Conservation (phyloP, 208 protist species). For the Eutreptiella sp. region DNA sequence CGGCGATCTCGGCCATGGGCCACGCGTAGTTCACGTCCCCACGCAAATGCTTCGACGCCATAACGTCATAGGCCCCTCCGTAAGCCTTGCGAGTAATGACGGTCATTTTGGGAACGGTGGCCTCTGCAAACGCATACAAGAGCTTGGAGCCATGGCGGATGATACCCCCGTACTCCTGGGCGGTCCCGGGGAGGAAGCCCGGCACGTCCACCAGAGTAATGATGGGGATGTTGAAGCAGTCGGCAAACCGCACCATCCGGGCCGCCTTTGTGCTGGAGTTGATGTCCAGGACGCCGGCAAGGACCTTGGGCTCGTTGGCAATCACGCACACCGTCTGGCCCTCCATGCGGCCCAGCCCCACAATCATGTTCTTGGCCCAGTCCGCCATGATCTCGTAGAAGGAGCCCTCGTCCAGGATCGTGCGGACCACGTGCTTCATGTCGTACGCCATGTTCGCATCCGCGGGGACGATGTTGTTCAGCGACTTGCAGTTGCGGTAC, state of each 20-base stretch:
- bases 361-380: slow-evolving; percentile 91
- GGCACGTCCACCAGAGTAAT: slow-evolving; percentile 93
- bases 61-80: slow-evolving; percentile 93
- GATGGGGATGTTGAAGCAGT: slow-evolving; percentile 94
- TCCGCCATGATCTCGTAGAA: slow-evolving; percentile 89
- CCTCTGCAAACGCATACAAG: slow-evolving; percentile 93
- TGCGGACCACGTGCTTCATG: slow-evolving; percentile 75
- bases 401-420: slow-evolving; percentile 70
- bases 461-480: slow-evolving; percentile 64
- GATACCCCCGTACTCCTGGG: slow-evolving; percentile 83
- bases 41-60: slow-evolving; percentile 86
- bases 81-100: slow-evolving; percentile 94
- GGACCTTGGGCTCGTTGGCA: slow-evolving; percentile 84
- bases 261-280: slow-evolving; percentile 74
- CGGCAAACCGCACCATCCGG: slow-evolving; percentile 91
- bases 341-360: slow-evolving; percentile 80
- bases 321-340: slow-evolving; percentile 83
- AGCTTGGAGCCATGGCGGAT: slow-evolving; percentile 94
- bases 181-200: slow-evolving; percentile 88
- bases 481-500: slow-evolving; percentile 37
- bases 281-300: slow-evolving; percentile 88
- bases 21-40: slow-evolving; percentile 90
- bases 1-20: slow-evolving; percentile 85
- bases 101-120: slow-evolving; percentile 91
- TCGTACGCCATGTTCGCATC: slow-evolving; percentile 84